Conservation (phyloP, 2,329 filamentous ascomycete species). For the Hypoxylon sp. region DNA sequence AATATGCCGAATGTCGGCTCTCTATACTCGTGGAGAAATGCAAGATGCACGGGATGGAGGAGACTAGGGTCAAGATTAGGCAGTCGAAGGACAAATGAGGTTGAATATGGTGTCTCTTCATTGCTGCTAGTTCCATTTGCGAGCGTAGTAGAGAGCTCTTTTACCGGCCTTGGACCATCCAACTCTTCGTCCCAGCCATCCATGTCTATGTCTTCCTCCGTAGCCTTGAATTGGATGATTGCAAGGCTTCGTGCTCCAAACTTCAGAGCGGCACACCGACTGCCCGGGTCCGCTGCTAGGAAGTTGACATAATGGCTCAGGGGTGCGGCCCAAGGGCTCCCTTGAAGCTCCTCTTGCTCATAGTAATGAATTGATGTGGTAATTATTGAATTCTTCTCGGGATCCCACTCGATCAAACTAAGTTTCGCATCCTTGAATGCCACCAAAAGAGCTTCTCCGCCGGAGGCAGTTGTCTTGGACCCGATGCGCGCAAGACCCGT, state of each 20-base stretch:
- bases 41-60: slow-evolving; percentile 89
- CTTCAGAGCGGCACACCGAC: slow-evolving; percentile 92
- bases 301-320: slow-evolving; percentile 84
- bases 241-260: slow-evolving; percentile 92
- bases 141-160: slow-evolving; percentile 60
- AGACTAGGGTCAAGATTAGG: slow-evolving; percentile 89
- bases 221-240: slow-evolving; percentile 91
- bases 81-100: slow-evolving; percentile 93
- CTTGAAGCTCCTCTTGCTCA: slow-evolving; percentile 90
- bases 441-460: slow-evolving; percentile 86
- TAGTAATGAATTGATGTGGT: slow-evolving; percentile 98
- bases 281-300: slow-evolving; percentile 89
- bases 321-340: slow-evolving; percentile 84
- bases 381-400: slow-evolving; percentile 80
- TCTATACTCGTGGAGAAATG: slow-evolving; percentile 96
- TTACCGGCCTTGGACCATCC: slow-evolving; percentile 75
- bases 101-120: slow-evolving; percentile 82
- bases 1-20: slow-evolving; percentile 97
- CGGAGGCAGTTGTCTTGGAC: slow-evolving; percentile 78
- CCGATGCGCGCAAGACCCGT: slow-evolving; percentile 86
- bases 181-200: slow-evolving; percentile 90
- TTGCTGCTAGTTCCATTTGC: slow-evolving; percentile 63
- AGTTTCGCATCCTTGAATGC: slow-evolving; percentile 93
- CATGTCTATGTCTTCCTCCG: slow-evolving; percentile 89
- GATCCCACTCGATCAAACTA: slow-evolving; percentile 94